Evolutionary conservation across 192 early-diverging fungal genomes (phyloP).

Genomic region (Mortierella claussenii): DNA sequence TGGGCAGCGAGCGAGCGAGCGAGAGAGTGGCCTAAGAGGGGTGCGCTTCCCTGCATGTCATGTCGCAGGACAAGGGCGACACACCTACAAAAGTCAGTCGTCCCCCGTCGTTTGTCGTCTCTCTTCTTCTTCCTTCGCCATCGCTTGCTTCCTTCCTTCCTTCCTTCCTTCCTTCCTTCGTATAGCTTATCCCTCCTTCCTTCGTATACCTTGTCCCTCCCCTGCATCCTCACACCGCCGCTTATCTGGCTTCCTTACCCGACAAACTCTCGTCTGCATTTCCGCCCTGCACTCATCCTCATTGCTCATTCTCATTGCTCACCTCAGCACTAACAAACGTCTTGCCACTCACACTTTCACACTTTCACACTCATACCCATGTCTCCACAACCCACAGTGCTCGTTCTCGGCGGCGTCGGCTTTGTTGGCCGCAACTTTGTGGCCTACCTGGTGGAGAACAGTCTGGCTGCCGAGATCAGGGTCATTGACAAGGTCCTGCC

Average conservation of each 20-base stretch:
- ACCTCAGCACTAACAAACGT: no score
- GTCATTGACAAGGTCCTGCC: slow-evolving; percentile 88
- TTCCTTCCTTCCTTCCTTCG: not conserved
- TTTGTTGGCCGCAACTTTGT: slow-evolving; percentile 88
- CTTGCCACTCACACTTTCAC: not conserved
- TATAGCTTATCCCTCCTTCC: not conserved
- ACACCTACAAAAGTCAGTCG: no score
- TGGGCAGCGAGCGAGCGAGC: no score
- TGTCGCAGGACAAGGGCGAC: no score
- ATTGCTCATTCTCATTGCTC: not conserved
- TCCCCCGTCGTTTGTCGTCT: no score
- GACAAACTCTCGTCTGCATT: no score
- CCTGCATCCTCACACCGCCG: no score
- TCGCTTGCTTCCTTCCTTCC: not conserved
- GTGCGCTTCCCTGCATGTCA: no score
- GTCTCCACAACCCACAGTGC: slow-evolving; percentile 66
- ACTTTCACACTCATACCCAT: slow-evolving; percentile 13
- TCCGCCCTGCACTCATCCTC: not conserved
- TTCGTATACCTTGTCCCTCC: not conserved
- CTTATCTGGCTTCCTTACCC: no score
- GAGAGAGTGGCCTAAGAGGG: no score
- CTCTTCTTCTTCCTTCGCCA: not conserved
- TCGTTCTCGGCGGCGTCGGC: slow-evolving; percentile 86
- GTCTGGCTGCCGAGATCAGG: slow-evolving; percentile 70
- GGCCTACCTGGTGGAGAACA: slow-evolving; percentile 71